Evolutionary conservation across 2,329 filamentous ascomycete species (phyloP), one percentile per base, ranked within the genome.

Genomic region (Phymatotrichopsis omnivora): DNA sequence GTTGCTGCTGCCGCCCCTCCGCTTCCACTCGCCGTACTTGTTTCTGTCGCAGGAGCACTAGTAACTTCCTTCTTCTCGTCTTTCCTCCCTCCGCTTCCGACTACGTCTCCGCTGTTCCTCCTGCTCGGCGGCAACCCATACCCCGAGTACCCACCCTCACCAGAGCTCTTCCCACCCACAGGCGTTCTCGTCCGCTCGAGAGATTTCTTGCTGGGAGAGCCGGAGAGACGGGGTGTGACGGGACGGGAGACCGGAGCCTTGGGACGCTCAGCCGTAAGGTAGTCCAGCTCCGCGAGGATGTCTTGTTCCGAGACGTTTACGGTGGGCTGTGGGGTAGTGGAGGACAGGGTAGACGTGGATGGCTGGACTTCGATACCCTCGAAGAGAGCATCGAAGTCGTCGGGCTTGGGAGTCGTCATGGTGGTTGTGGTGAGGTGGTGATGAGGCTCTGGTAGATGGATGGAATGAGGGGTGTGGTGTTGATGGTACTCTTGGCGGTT

Each of bases 211-310:
- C 39, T 37, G 22, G 65, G 61, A 14, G 62, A 60, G 2, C 65
- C 65, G 23, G 61, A 61, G 30, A 55, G 45, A 24, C 52, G 50
- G 29, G 89, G 91, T 1, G 89, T 96, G 59, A 84, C 80, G 12
- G 89, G 84, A 36, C 87, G 78, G 53, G 78, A 78, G 51, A 49
- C 31, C 7, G 33, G 28, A 3, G 39, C 23, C 22, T 69, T 60
- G 24, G 83, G 74, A 60, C 80, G 71, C 62, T 83, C 78, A 42
- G 76, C 72, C 58, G 77, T 84, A 32, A 93, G 75, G 57, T 80
- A 79, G 63, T 93, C 85, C 51, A 96, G 75, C 58, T 95, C 87
- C 52, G 86, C 86, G 29, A 96, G 74, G 47, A 89, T 77, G 62
- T 94, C 86, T 57, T 84, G 74, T 58, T 80, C 73, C 57, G 59